Conservation (phyloP, 768 basidiomycete species). For the Trametes sanguinea region DNA sequence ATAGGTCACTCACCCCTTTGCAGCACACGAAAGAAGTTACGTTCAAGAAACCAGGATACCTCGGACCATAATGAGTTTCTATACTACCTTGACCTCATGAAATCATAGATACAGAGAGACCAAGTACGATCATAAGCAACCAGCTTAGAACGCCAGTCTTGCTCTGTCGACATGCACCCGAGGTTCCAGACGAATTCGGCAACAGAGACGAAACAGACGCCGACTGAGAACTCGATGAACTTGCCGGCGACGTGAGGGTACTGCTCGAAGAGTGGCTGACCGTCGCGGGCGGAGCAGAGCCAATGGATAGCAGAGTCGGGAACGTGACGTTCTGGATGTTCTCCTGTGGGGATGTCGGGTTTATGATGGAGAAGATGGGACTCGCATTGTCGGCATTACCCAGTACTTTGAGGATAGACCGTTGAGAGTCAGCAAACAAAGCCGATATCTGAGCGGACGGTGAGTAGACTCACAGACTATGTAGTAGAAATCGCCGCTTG, state of each 20-base stretch:
- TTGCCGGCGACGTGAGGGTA: neutral
- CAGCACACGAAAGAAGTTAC: too few relatives aligned
- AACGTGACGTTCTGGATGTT: neutral
- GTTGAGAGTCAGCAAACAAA: too few relatives aligned
- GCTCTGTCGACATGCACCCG: neutral
- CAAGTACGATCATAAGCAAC: neutral
- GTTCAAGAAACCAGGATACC: neutral
- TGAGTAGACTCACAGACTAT: slow-evolving; percentile 40
- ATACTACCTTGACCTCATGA: neutral
- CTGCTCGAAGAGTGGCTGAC: neutral
- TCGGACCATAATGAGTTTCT: neutral
- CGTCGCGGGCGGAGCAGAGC: neutral
- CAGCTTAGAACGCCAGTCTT: neutral
- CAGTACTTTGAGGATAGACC: slow-evolving; percentile 28
- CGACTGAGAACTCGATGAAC: neutral
- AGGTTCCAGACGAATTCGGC: neutral
- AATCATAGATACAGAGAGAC: neutral
- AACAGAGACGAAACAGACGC: neutral
- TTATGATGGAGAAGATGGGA: slow-evolving; percentile 34
- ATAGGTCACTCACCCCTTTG: neutral
- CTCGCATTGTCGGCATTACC: slow-evolving; percentile 43
- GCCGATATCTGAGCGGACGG: too few relatives aligned
- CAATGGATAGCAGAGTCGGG: neutral
- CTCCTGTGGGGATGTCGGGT: neutral
- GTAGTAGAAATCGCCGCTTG: slow-evolving; percentile 41